Conservation (phyloP, 345 rosid genomes). For the Isatis tinctoria region DNA sequence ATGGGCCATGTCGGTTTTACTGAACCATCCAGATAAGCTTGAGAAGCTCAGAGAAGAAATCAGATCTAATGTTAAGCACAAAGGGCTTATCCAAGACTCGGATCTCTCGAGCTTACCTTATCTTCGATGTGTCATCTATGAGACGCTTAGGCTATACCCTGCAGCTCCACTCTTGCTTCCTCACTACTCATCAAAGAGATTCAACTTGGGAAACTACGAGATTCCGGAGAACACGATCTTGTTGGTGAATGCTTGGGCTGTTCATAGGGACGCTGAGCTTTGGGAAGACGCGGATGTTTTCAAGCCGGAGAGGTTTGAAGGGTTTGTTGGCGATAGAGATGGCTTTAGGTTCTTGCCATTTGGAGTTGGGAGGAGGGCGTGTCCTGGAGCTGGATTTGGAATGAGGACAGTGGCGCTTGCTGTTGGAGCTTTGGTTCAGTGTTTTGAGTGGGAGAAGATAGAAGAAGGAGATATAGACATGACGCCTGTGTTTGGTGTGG, state of each 20-base stretch:
- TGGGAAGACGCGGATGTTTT: constrained; percentile 51
- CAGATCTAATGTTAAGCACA: constrained; percentile 29
- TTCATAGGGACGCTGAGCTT: constrained; percentile 46
- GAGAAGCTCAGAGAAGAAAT: constrained; percentile 49
- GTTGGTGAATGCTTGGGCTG: constrained; percentile 48
- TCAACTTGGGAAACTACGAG: constrained; percentile 41
- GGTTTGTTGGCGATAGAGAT: constrained; percentile 26
- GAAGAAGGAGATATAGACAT: constrained; percentile 41
- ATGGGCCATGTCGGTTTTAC: constrained; percentile 60
- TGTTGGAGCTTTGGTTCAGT: constrained; percentile 48
- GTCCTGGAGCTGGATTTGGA: constrained; percentile 61
- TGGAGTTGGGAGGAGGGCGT: constrained; percentile 63
- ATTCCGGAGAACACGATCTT: constrained; percentile 43
- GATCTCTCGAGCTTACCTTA: constrained; percentile 52
- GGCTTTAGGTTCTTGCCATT: constrained; percentile 47
- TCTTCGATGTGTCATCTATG: constrained; percentile 52
- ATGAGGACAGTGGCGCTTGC: constrained; percentile 40
- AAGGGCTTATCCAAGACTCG: constrained; percentile 39
- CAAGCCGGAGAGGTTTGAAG: constrained; percentile 59
- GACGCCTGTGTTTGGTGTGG: constrained; percentile 26
- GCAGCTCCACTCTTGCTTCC: constrained; percentile 51
- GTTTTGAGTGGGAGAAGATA: constrained; percentile 54
- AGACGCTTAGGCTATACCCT: constrained; percentile 57
- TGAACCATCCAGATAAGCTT: constrained; percentile 47
- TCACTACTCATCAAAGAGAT: constrained; percentile 44